Base-by-base conservation (phyloP, 78 protist genomes). In the Tieghemostelium lacteum region DNA sequence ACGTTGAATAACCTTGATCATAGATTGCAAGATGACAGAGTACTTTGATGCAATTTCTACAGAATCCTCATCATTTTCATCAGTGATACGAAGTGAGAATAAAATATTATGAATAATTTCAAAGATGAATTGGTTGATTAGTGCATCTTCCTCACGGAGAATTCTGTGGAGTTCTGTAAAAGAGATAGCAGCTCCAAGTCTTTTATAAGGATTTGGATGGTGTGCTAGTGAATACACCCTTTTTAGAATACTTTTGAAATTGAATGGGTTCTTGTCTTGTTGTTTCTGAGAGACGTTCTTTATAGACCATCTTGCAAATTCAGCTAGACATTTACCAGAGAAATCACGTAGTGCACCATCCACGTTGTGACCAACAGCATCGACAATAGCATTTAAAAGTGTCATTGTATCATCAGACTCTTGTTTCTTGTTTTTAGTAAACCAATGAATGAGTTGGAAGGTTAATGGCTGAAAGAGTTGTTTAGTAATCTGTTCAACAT, bases 391-490 rank as follows among this genome's bases (percentile, higher is more conserved):
- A 58, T 88, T 88, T 50, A 96, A 55, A 34, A 96, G 71, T 2
- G 70, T 61, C 77, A 52, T 62, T 3, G 92, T 87, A 19, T 91
- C 93, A 34, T 80, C 77, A 33, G 33, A 19, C 14, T 94, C 97
- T 24, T 26, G 45, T 14, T n/a, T 19, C 58, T 26, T 52, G 12
- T 60, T 61, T 42, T 36, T 12, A 5, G 97, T 85, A 61, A 93
- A 93, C 92, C 94, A 96, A 76, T 87, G 98, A 33, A 95, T 58
- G 29, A 96, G 22, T 70, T 96, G 97, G 63, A 88, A 24, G 4
- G 54, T 31, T 33, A 96, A 67, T 31, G 95, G 92, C 12, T 29
- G 54, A 40, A 96, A 96, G 3, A 96, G 78, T 58, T 94, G 97
- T 37, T 87, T n/a, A 0, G 97, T 54, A 8, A 96, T 94, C n/a